Evolutionary conservation across 208 protist genomes (phyloP).

Genomic region (Trypanosoma caninum): DNA sequence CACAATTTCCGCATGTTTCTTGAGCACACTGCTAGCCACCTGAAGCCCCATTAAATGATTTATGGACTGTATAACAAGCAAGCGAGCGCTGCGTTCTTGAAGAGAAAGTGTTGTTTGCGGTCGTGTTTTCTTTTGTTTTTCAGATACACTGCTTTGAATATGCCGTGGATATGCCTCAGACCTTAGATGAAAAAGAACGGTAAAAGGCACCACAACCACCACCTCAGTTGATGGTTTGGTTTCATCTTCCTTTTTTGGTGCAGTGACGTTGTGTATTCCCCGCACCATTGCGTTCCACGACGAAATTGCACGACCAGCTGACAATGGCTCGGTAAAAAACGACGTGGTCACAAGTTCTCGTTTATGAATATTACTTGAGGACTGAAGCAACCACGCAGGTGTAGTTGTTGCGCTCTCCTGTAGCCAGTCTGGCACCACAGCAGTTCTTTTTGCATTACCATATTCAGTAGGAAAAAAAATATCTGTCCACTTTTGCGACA

Average conservation of each 20-base stretch:
- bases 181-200: constrained; percentile 49
- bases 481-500: constrained; percentile 54
- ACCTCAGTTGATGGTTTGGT: neutral
- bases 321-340: constrained; percentile 62
- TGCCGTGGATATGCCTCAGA: constrained; percentile 44
- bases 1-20: constrained; percentile 21
- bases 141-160: neutral
- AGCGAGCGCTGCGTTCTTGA: constrained; percentile 64
- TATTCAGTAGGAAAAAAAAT: constrained; percentile 26
- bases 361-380: neutral
- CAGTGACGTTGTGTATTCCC: neutral
- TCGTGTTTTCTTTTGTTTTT: neutral
- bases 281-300: constrained; percentile 44
- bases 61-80: constrained; percentile 47
- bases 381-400: constrained; percentile 4
- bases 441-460: neutral
- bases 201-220: constrained; percentile 51
- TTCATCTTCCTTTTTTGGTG: neutral
- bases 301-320: constrained; percentile 40
- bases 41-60: constrained; percentile 58
- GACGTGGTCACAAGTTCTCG: constrained; percentile 20
- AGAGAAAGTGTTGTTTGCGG: constrained; percentile 27
- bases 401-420: constrained; percentile 9
- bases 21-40: constrained; percentile 9
- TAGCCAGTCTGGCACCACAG: constrained; percentile 4